Conservation (phyloP, 1,284 basidiomycete species). For the Puccinia hordei region DNA sequence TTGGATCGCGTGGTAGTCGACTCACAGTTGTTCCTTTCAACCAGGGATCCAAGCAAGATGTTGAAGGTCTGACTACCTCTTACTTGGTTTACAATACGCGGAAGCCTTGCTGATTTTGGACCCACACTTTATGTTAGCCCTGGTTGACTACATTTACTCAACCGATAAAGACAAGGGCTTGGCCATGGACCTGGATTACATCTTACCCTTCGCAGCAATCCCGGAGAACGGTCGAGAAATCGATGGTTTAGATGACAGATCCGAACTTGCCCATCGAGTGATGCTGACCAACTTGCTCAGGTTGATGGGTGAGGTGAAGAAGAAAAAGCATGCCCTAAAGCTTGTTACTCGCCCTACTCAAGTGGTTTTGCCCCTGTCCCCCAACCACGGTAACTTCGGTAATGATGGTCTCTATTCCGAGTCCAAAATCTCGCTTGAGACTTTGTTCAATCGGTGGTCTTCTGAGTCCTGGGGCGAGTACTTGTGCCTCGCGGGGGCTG, state of each 20-base stretch:
- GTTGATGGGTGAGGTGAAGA: conserved; percentile 93
- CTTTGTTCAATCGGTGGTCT: conserved; percentile 93
- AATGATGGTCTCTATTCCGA: conserved; percentile 98
- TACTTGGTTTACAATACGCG: neutral
- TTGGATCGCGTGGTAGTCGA: conserved; percentile 89
- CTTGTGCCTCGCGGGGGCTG: conserved; percentile 92
- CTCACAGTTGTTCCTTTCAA: conserved; percentile 98
- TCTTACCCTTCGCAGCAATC: conserved; percentile 95
- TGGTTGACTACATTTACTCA: conserved; percentile 97
- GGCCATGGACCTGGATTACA: conserved; percentile 93
- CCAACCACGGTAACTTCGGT: conserved; percentile 96
- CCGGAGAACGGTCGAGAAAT: conserved; percentile 99
- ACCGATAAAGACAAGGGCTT: conserved; percentile 65
- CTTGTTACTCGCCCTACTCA: conserved; percentile 97
- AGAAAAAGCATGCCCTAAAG: conserved; percentile 91
- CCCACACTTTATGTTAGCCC: conserved; percentile 63
- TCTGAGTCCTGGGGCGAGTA: conserved; percentile 99
- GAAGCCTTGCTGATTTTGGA: neutral
- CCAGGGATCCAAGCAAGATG: conserved; percentile 95
- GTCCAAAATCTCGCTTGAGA: conserved; percentile 97
- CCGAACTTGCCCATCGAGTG: conserved; percentile 95
- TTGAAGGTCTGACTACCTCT: conserved; percentile 64
- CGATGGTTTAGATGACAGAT: conserved; percentile 92
- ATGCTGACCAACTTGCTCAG: conserved; percentile 88
- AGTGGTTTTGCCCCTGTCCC: conserved; percentile 93